Conservation (phyloP, 345 rosid genomes). For the Linum tenue region DNA sequence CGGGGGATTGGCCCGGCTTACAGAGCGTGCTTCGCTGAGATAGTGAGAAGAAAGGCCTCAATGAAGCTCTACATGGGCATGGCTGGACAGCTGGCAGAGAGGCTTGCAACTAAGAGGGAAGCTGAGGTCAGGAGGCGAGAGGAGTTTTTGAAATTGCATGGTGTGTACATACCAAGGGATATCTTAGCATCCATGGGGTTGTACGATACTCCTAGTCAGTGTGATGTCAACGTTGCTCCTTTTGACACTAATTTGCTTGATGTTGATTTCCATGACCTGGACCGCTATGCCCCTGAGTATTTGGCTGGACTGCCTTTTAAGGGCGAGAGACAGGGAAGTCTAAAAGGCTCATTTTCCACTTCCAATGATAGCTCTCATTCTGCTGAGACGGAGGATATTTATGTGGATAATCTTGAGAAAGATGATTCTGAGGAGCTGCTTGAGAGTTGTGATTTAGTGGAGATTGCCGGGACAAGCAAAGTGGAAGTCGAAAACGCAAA, state of each 20-base stretch:
- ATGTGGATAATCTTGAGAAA: constrained; percentile 33
- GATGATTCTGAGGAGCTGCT: constrained; percentile 44
- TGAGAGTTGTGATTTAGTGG: constrained; percentile 57
- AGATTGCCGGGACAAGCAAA: constrained; percentile 91
- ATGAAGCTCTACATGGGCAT: constrained; percentile 96
- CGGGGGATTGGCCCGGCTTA: constrained; percentile 86
- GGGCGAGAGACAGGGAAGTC: constrained; percentile 40
- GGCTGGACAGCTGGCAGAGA: constrained; percentile 98
- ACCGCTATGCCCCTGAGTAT: constrained; percentile 79
- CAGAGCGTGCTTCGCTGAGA: constrained; percentile 95
- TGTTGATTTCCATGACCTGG: constrained; percentile 67
- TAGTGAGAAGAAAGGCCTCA: constrained; percentile 82
- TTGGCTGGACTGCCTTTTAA: constrained; percentile 44
- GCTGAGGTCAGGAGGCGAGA: constrained; percentile 82
- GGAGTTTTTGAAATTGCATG: constrained; percentile 65
- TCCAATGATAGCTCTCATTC: constrained; percentile 59
- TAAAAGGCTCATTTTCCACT: constrained; percentile 50
- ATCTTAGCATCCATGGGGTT: constrained; percentile 79
- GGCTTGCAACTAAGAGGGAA: constrained; percentile 84
- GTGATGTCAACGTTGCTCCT: constrained; percentile 85
- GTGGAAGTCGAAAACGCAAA: constrained; percentile 95
- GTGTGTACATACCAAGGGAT: constrained; percentile 61
- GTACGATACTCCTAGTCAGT: constrained; percentile 78
- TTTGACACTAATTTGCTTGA: constrained; percentile 70
- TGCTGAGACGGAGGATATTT: constrained; percentile 43